phyloP scores from a whole-genome alignment of 1,284 basidiomycete genomes.

The Moesziomyces antarcticus region DNA sequence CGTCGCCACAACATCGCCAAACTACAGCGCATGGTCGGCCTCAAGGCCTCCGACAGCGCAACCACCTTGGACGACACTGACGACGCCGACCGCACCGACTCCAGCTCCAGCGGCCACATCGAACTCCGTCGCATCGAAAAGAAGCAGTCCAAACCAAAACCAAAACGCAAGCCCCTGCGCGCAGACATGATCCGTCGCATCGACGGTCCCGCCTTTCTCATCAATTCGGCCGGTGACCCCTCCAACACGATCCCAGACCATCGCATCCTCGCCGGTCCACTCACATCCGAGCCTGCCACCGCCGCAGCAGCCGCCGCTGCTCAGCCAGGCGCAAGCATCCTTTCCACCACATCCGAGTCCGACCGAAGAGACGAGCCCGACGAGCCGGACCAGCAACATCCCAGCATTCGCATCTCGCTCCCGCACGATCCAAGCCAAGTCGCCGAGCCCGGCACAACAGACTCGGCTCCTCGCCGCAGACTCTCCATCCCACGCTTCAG shows the following conservation, averaged over 20 bases:
- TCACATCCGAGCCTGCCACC: constrained; percentile 15
- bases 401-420: constrained; percentile 43
- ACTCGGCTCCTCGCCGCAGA: constrained; percentile 11
- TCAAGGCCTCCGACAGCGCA: constrained; percentile 42
- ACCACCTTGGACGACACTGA: constrained; percentile 42
- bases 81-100: constrained; percentile 30
- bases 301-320: not conserved
- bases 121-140: constrained; percentile 32
- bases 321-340: constrained; percentile 26
- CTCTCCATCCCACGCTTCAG: constrained; percentile 42
- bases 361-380: constrained; percentile 9
- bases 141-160: constrained; percentile 43
- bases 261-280: not conserved
- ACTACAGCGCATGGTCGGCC: constrained; percentile 54
- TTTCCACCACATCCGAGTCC: constrained; percentile 11
- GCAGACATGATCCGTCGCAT: constrained; percentile 66
- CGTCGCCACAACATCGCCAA: constrained; percentile 47
- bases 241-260: constrained; percentile 41
- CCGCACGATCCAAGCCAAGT: constrained; percentile 10
- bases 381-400: constrained; percentile 13
- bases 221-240: constrained; percentile 59
- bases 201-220: constrained; percentile 64
- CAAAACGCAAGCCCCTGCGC: constrained; percentile 53
- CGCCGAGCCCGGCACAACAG: not conserved
- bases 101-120: constrained; percentile 46